These are phyloP conservation scores for Nadsonia commutata DNA, from an alignment of 1,139 yeast species.

Conservation along the genomic window DNA sequence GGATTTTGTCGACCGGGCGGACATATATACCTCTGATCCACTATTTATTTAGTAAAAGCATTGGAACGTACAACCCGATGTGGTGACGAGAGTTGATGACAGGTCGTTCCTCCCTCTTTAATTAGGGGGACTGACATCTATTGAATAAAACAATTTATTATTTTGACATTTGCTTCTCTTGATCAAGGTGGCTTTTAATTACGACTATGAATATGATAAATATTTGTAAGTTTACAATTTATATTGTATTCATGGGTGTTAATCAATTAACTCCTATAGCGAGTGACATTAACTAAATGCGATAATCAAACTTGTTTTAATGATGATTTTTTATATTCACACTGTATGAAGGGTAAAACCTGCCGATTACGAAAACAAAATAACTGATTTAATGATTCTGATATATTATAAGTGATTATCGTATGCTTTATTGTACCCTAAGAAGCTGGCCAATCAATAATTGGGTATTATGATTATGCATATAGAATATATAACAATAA, in stretches of 20 bases:
- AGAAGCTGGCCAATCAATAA: no score
- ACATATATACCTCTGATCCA: slow-evolving; percentile 8
- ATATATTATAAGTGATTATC: slow-evolving; percentile 1
- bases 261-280: no score
- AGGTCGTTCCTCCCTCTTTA: slow-evolving; percentile 6
- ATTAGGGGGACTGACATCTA: background rate
- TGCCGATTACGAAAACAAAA: slow-evolving; percentile 8
- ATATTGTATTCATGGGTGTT: no score
- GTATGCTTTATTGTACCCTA: no score
- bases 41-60: slow-evolving; percentile 4
- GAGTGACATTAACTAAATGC: no score
- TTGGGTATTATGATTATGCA: no score
- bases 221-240: no score
- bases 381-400: slow-evolving; percentile 11
- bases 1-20: slow-evolving; percentile 12
- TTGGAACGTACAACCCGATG: slow-evolving; percentile 6
- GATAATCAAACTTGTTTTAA: slow-evolving; percentile 2
- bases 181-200: background rate
- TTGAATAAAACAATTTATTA: background rate
- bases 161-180: no score
- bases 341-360: slow-evolving; percentile 10
- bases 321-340: slow-evolving; percentile 10
- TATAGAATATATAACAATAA: no score
- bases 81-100: slow-evolving; percentile 7
- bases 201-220: background rate